Conservation (phyloP, 371 early-diverging fungal species). For the Globomyces sp. region DNA sequence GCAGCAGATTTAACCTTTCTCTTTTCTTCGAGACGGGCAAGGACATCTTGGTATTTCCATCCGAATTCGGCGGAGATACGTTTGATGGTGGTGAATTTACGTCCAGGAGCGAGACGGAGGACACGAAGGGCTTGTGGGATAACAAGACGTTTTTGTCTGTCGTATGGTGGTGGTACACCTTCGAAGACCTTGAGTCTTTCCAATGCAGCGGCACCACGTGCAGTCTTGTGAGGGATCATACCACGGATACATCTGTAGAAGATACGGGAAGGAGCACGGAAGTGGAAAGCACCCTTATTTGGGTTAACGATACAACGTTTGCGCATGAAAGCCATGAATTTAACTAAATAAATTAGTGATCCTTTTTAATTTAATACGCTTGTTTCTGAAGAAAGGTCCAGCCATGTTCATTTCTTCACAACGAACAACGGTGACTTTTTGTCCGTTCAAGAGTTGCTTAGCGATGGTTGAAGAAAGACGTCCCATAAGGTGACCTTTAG, state of each 20-base stretch:
- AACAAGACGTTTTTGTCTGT: constrained; percentile 94
- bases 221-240: constrained; percentile 99
- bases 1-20: constrained; percentile 92
- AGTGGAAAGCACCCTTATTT: constrained; percentile 98
- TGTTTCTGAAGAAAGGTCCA: constrained; percentile 98
- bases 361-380: constrained; percentile 65
- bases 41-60: constrained; percentile 99
- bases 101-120: constrained; percentile 93
- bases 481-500: constrained; percentile 98
- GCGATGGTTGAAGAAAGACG: constrained; percentile 98
- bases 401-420: constrained; percentile 98
- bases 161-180: constrained; percentile 98
- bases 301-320: constrained; percentile 99
- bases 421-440: constrained; percentile 97
- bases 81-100: constrained; percentile 95
- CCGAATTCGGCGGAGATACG: constrained; percentile 96
- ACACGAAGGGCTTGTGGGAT: constrained; percentile 97
- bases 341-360: constrained; percentile 58
- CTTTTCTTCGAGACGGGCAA: constrained; percentile 95
- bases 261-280: constrained; percentile 98
- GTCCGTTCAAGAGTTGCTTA: constrained; percentile 98
- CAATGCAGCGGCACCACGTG: constrained; percentile 97
- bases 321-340: constrained; percentile 96
- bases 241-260: constrained; percentile 98
- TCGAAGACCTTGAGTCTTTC: constrained; percentile 98